A percentile compares a stretch with the other conserved stretches of the same genome.
These are phyloP conservation scores for Agapanthus africanus DNA, from an alignment of 106 monocot species.

Conservation along the genomic window DNA sequence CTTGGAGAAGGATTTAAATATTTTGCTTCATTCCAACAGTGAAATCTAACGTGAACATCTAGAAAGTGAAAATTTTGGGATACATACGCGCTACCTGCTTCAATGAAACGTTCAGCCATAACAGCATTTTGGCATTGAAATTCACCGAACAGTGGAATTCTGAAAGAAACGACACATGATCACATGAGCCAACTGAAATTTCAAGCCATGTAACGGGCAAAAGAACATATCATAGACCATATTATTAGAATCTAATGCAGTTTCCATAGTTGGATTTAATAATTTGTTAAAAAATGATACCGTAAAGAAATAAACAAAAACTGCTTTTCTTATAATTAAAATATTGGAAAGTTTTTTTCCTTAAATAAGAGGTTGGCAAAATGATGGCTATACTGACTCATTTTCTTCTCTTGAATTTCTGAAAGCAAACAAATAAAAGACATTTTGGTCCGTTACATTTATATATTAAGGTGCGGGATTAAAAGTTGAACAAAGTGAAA, in stretches of 20 bases:
- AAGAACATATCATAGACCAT: neutral
- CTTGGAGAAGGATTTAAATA: neutral
- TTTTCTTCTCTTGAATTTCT: neutral
- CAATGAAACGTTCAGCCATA: constrained; percentile 54
- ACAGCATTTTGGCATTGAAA: constrained; percentile 45
- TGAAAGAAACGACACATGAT: constrained; percentile 17
- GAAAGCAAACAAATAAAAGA: neutral
- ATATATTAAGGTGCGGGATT: neutral
- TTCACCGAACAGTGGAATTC: constrained; percentile 86
- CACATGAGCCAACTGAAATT: neutral
- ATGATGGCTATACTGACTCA: neutral
- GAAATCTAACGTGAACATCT: neutral
- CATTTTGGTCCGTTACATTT: neutral
- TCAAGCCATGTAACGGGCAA: neutral
- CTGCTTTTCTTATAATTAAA: neutral
- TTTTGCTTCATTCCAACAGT: neutral
- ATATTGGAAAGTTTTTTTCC: neutral
- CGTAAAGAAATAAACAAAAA: constrained; percentile 7
- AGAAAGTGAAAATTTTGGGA: constrained; percentile 15
- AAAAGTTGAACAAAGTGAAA: constrained; percentile 4
- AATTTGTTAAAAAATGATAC: too few relatives aligned
- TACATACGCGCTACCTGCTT: constrained; percentile 99
- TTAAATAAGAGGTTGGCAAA: too few relatives aligned
- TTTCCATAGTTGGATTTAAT: too few relatives aligned
- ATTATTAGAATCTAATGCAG: neutral